Percentiles rank a stretch among this genome's conserved stretches.
These are phyloP conservation scores for Paragyromitra xinjiangensis DNA, from an alignment of 495 filamentous ascomycete species.

Conservation along the genomic window DNA sequence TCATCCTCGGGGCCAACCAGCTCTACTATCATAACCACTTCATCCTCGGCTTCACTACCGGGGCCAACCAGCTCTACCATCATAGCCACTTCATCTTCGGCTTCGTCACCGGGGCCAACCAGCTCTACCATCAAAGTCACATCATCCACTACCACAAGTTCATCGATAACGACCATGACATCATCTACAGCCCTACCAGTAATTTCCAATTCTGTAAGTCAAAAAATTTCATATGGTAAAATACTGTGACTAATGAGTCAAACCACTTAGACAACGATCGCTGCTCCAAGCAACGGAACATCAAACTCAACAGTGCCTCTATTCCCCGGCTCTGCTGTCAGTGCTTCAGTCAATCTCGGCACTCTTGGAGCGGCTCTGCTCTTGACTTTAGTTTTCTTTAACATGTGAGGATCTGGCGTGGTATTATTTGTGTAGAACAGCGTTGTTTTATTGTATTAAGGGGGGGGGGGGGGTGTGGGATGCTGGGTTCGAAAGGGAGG, in stretches of 20 bases:
- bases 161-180: neutral
- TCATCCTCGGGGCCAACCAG: neutral
- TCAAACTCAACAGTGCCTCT: neutral
- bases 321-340: slow-evolving; percentile 3
- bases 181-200: neutral
- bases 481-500: neutral
- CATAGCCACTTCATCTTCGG: neutral
- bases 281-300: slow-evolving; percentile 17
- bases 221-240: neutral
- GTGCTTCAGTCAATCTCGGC: slow-evolving; percentile 19
- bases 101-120: neutral
- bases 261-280: slow-evolving; percentile 4
- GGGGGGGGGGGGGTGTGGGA: neutral
- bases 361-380: slow-evolving; percentile 18
- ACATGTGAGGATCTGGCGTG: slow-evolving; percentile 21
- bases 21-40: neutral
- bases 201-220: slow-evolving; percentile 35
- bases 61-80: neutral
- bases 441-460: neutral
- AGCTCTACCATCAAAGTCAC: neutral
- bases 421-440: neutral
- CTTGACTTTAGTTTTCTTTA: slow-evolving; percentile 27
- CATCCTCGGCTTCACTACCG: neutral
- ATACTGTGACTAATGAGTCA: neutral
- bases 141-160: neutral